These are phyloP conservation scores for Trichoderma polysporum DNA, from an alignment of 2,329 filamentous ascomycete species.

Conservation along the genomic window DNA sequence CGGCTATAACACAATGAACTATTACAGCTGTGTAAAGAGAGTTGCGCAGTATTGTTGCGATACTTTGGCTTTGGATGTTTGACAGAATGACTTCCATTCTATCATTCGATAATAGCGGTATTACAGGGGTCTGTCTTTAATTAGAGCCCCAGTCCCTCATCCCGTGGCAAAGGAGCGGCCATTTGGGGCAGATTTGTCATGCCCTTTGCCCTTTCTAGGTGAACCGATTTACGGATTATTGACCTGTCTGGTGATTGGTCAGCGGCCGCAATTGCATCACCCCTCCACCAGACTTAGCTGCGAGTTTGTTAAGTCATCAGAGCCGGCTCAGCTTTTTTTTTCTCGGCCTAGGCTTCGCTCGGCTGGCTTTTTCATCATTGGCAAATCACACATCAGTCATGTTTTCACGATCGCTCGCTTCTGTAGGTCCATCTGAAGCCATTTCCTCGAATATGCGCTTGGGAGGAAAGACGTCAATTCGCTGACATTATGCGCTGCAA, in stretches of 20 bases:
- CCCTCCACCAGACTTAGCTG: neutral
- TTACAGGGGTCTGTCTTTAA: neutral
- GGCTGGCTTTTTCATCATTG: neutral
- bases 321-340: neutral
- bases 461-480: neutral
- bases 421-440: constrained; percentile 20
- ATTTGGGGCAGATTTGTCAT: constrained; percentile 13
- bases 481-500: neutral
- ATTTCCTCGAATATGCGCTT: neutral
- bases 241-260: constrained; percentile 21
- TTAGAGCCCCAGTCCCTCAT: neutral
- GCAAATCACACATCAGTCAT: constrained; percentile 23
- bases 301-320: constrained; percentile 3
- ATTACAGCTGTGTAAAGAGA: neutral
- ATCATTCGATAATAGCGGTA: neutral
- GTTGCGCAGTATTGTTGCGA: neutral
- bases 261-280: constrained; percentile 22
- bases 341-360: neutral
- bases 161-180: neutral
- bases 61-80: neutral
- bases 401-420: constrained; percentile 29
- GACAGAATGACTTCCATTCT: neutral
- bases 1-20: neutral
- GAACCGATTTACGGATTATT: neutral
- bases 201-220: neutral